Evolutionary conservation across 2,329 filamentous ascomycete genomes (phyloP), one percentile per base, ranked within the genome.

Genomic region (Helicocarpus griseus): DNA sequence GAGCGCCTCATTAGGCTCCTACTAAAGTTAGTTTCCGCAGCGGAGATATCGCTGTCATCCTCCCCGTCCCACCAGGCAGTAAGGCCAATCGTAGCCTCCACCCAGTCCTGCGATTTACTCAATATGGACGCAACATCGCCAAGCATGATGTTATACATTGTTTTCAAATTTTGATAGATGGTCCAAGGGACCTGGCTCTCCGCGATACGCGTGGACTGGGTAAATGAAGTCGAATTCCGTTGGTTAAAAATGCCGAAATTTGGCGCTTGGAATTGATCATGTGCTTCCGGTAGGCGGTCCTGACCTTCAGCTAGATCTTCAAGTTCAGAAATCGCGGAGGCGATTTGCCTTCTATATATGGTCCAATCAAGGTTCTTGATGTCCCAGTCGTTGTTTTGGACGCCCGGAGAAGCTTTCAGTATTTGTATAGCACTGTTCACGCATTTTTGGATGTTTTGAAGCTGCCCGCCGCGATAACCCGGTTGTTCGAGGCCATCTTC

Each of bases 51-150:
- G 13, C 75, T 73, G 8, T 83, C 77, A 54, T 82, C 80, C n/a
- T 80, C 79, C 54, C 93, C 88, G 63, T 95, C 85, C 89, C 90
- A 95, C 91, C 91, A 97, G 5, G 86, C 83, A 29, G 90, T 83
- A 47, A 97, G 73, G 1, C 85, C 87, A 54, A 96, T 72, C 0
- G 85, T 86, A 0, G 89, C 90, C 71, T 97, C 91, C 48, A 91
- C 82, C 91, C 91, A 97, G 67, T 96, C 90, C 62, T 91, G 83
- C 1, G 89, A 81, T 41, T 83, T 81, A 44, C 83, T 79, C 54
- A 94, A 73, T 49, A 96, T 87, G 19, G 89, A 83, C 33, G 84
- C 79, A 8, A 82, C 77, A 56, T 86, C 81, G 33, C 91, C 90
- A 4, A 93, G 77, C 1, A 94, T 72, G 54, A 95, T 84, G 31